Evolutionary conservation across 2,329 filamentous ascomycete genomes (phyloP).

Genomic region (Pseudocercospora musae): DNA sequence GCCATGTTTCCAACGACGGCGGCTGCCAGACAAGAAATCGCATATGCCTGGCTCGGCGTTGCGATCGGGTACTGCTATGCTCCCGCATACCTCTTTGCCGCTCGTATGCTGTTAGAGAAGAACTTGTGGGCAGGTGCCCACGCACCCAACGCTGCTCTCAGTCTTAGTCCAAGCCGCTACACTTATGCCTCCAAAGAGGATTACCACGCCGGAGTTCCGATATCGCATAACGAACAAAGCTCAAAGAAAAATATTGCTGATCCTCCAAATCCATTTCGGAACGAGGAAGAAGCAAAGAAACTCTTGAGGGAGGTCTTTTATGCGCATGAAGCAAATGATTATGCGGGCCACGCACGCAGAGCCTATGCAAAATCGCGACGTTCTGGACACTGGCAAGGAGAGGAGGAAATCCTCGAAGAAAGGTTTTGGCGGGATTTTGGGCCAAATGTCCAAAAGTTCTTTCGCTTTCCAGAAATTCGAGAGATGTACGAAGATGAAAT

Average conservation of each 20-base stretch:
- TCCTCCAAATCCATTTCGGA: constrained; percentile 26
- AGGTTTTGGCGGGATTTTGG: not conserved
- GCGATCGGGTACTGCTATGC: constrained; percentile 25
- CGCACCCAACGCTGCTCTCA: constrained; percentile 24
- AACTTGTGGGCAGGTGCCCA: constrained; percentile 24
- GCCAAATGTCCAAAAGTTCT: constrained; percentile 21
- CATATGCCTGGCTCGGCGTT: constrained; percentile 29
- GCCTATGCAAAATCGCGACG: not conserved
- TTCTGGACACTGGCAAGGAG: not conserved
- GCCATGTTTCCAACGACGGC: constrained; percentile 30
- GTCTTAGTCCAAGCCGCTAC: constrained; percentile 26
- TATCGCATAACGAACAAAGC: not conserved
- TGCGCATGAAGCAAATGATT: constrained; percentile 19
- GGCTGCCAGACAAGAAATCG: constrained; percentile 24
- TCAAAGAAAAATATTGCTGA: constrained; percentile 12
- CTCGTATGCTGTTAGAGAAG: constrained; percentile 26
- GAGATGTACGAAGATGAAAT: constrained; percentile 29
- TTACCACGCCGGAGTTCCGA: constrained; percentile 5
- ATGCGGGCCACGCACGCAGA: not conserved
- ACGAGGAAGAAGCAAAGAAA: constrained; percentile 17
- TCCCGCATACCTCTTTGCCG: constrained; percentile 28
- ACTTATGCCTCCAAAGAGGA: constrained; percentile 25
- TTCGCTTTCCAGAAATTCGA: constrained; percentile 24
- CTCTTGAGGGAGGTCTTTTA: constrained; percentile 28
- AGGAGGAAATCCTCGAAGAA: constrained; percentile 12